Evolutionary conservation across 352 stramenopile species (phyloP).

Genomic region (Globisporangium viniferum): DNA sequence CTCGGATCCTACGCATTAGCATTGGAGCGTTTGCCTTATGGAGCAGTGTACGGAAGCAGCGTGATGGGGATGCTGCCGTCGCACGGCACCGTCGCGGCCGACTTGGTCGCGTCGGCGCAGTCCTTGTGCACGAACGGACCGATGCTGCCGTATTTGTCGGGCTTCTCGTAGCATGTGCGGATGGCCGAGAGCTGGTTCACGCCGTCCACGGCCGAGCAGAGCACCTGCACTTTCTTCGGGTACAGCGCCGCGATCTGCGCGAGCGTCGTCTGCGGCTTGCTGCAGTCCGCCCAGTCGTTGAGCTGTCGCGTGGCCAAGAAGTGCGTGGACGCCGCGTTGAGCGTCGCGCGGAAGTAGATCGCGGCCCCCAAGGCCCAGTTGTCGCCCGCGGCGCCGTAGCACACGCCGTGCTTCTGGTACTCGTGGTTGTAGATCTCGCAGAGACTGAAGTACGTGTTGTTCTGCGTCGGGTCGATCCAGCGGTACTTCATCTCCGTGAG

Average conservation of each 20-base stretch:
- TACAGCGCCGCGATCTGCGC: slow-evolving; percentile 49
- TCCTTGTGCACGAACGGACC: slow-evolving; percentile 10
- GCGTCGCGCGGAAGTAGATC: slow-evolving; percentile 61
- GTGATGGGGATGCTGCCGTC: slow-evolving; percentile 7
- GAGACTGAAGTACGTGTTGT: slow-evolving; percentile 50
- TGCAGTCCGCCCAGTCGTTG: slow-evolving; percentile 39
- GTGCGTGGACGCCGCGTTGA: slow-evolving; percentile 46
- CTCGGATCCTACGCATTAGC: too few relatives aligned
- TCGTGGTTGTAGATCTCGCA: slow-evolving; percentile 85
- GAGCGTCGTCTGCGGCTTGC: slow-evolving; percentile 31
- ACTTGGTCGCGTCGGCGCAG: slow-evolving; percentile 8
- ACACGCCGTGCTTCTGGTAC: slow-evolving; percentile 83
- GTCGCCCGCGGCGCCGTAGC: slow-evolving; percentile 52
- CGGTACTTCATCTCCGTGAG: slow-evolving; percentile 52
- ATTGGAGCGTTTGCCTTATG: background rate
- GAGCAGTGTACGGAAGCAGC: slow-evolving; percentile 13
- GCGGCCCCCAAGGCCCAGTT: slow-evolving; percentile 50
- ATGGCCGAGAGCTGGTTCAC: slow-evolving; percentile 64
- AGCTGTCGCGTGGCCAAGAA: slow-evolving; percentile 43
- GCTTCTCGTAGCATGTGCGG: slow-evolving; percentile 64
- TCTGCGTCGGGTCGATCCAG: slow-evolving; percentile 63
- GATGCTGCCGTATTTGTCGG: slow-evolving; percentile 7
- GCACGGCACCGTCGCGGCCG: slow-evolving; percentile 5
- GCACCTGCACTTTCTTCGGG: slow-evolving; percentile 56
- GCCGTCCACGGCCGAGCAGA: slow-evolving; percentile 55